These are phyloP conservation scores for Eutrema heterophyllum DNA, from an alignment of 345 rosid genomes.

Conservation along the genomic window DNA sequence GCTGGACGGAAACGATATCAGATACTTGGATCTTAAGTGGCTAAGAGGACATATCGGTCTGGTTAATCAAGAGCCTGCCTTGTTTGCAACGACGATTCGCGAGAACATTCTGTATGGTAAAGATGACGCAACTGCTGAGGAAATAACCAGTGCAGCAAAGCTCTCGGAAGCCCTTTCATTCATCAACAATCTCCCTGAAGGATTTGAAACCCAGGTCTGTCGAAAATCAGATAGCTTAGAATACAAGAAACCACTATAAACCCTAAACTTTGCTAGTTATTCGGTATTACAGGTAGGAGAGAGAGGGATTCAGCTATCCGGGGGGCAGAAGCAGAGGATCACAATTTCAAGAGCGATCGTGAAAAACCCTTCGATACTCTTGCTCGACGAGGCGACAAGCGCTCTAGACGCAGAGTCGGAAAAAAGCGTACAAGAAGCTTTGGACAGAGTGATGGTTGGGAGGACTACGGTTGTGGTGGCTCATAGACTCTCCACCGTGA, in stretches of 20 bases:
- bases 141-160: conserved; percentile 58
- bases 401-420: conserved; percentile 93
- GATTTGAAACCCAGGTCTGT: conserved; percentile 87
- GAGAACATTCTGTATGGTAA: conserved; percentile 90
- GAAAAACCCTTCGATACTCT: conserved; percentile 77
- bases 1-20: conserved; percentile 59
- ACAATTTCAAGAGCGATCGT: conserved; percentile 78
- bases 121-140: conserved; percentile 62
- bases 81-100: conserved; percentile 70
- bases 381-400: conserved; percentile 96
- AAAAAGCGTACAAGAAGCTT: conserved; percentile 88
- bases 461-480: conserved; percentile 89
- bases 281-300: conserved; percentile 68
- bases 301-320: conserved; percentile 86
- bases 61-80: conserved; percentile 92
- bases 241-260: neutral
- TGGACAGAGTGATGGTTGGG: conserved; percentile 91
- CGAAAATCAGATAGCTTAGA: neutral
- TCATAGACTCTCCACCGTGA: conserved; percentile 83
- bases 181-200: conserved; percentile 78
- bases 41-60: conserved; percentile 77
- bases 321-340: conserved; percentile 94
- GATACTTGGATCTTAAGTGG: conserved; percentile 77
- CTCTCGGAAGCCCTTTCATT: conserved; percentile 78
- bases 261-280: neutral